Base-by-base conservation (phyloP, 345 rosid species). In the Brassica carinata region DNA sequence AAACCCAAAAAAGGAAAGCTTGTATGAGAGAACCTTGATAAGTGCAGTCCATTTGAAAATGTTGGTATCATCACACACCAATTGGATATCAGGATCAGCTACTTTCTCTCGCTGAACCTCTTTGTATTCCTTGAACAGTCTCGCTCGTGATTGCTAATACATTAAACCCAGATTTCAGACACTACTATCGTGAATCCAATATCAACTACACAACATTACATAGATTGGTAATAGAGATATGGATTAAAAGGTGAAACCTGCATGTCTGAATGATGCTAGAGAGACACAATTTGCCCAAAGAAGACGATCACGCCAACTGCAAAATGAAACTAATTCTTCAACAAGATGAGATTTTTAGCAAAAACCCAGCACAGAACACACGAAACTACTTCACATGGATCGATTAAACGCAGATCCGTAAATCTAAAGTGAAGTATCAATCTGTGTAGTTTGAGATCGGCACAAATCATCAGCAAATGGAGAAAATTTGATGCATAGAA, bases 11-110 rank as follows among this genome's bases (percentile, higher is more conserved):
- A 58, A 5, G 2, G 26, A n/a, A 19, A 11, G 31, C 31, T 73
- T 59, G 0, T 2, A 48, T 74, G 13, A 69, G 53, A 26, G 38
- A 64, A 96, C 99, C 97, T 96, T 94, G 81, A 96, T 88, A 65
- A 94, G 93, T 8, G 99, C 99, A 74, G 97, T 96, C 99, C 98
- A 96, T 84, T 94, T 94, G 79, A 96, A 96, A 67, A 96, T 92
- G 88, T 96, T 96, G 55, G 95, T 83, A 81, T 96, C 98, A 82
- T 96, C 99, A 72, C 99, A 96, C 51, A 87, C 92, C 68, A 96
- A 81, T 71, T 89, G 97, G 82, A 96, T 94, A 84, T 96, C 99
- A 0, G 99, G 98, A 85, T 96, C 99, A 69, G 91, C 94, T 14
- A 81, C 82, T 82, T 96, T 96, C 86, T 96, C 98, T 73, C 98